Conservation (phyloP, 768 basidiomycete genomes). For the Leccinum imitatum region DNA sequence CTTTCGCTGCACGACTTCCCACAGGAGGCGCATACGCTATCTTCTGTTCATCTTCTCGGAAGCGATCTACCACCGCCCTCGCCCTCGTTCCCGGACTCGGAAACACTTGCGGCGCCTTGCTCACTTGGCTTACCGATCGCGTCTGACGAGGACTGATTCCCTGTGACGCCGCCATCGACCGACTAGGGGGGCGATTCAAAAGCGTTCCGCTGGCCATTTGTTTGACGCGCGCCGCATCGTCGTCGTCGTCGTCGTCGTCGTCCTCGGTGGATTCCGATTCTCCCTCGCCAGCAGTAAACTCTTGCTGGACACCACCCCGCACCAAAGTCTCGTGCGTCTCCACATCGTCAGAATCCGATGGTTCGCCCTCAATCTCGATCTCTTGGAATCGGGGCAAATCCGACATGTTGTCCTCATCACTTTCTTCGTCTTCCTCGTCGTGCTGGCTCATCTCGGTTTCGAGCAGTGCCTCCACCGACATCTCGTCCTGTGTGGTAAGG, state of each 20-base stretch:
- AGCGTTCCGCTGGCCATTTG: constrained; percentile 16
- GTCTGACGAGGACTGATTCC: constrained; percentile 8
- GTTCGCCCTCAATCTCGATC: constrained; percentile 5
- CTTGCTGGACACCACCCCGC: background rate
- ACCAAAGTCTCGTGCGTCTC: constrained; percentile 26
- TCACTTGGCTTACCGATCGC: constrained; percentile 5
- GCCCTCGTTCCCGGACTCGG: constrained; percentile 18
- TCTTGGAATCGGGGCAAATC: constrained; percentile 15
- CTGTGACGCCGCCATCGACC: constrained; percentile 4
- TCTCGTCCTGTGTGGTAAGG: constrained; percentile 16
- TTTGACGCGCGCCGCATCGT: constrained; percentile 14
- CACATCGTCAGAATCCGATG: constrained; percentile 31
- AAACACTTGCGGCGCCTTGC: constrained; percentile 1
- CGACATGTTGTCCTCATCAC: background rate
- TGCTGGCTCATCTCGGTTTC: background rate
- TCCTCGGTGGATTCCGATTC: background rate
- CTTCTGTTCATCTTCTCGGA: constrained; percentile 4
- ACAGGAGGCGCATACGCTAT: constrained; percentile 10
- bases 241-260: constrained; percentile 2
- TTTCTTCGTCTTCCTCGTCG: background rate
- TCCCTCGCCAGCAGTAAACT: background rate
- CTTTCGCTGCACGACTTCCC: constrained; percentile 20
- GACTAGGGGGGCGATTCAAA: background rate
- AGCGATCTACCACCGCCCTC: constrained; percentile 13
- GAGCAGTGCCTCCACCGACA: constrained; percentile 25